A percentile compares a stretch with the other conserved stretches of the same genome.
These are phyloP conservation scores for Pyrus betulifolia DNA, from an alignment of 306 rosid genomes.

Conservation along the genomic window DNA sequence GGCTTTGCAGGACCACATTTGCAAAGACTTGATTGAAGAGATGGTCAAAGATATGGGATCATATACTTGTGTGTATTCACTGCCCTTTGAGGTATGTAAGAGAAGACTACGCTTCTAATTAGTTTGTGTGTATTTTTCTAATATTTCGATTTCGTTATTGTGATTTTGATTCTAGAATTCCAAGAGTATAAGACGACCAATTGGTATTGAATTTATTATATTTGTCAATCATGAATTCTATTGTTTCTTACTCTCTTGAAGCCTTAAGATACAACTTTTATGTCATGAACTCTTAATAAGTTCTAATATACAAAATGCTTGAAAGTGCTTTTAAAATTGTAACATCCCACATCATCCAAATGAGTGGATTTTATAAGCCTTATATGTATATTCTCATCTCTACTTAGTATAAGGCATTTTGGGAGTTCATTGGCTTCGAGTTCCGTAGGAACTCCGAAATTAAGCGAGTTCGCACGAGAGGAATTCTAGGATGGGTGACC, in stretches of 20 bases:
- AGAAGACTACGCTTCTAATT: constrained; percentile 64
- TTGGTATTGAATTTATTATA: background rate
- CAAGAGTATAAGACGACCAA: background rate
- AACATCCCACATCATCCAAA: too few relatives aligned
- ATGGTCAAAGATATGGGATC: constrained; percentile 42
- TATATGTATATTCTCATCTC: too few relatives aligned
- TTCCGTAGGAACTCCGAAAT: too few relatives aligned
- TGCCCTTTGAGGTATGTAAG: constrained; percentile 70
- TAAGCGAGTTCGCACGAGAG: too few relatives aligned
- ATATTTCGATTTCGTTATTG: too few relatives aligned
- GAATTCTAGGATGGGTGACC: too few relatives aligned
- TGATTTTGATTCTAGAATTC: background rate
- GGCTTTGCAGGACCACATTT: constrained; percentile 71
- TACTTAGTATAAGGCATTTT: too few relatives aligned
- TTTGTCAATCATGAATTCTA: background rate
- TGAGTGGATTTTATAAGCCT: too few relatives aligned
- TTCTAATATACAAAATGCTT: too few relatives aligned
- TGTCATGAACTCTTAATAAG: background rate
- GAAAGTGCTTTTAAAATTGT: too few relatives aligned
- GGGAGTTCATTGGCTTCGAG: too few relatives aligned
- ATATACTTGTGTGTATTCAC: constrained; percentile 17
- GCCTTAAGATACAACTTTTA: too few relatives aligned
- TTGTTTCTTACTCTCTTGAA: background rate
- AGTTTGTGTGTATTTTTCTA: background rate
- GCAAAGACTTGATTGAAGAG: constrained; percentile 70